These are phyloP conservation scores for Trifolium fragiferum DNA, from an alignment of 306 rosid genomes.

Conservation along the genomic window DNA sequence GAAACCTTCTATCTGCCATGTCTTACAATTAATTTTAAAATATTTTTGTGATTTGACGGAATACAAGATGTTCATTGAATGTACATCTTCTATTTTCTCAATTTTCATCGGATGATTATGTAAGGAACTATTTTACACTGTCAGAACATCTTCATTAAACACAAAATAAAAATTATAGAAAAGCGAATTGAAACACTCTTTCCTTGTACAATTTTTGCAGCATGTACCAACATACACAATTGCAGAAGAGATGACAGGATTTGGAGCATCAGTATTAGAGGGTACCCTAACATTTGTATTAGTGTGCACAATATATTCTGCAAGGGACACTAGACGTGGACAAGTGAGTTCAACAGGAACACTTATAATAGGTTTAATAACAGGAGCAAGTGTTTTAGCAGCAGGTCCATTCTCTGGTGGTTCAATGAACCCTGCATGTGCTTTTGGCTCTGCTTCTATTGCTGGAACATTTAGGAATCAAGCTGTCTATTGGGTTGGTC, in stretches of 20 bases:
- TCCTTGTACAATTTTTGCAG: conserved; percentile 40
- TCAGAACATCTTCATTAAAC: too few relatives aligned
- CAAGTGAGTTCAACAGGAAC: conserved; percentile 57
- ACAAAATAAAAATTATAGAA: too few relatives aligned
- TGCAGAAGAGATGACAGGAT: conserved; percentile 87
- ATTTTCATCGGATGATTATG: too few relatives aligned
- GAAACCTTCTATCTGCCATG: too few relatives aligned
- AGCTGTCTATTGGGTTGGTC: conserved; percentile 95
- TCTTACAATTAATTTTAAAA: too few relatives aligned
- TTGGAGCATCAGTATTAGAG: conserved; percentile 87
- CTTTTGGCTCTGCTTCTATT: conserved; percentile 75
- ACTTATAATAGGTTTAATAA: conserved; percentile 64
- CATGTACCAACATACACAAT: conserved; percentile 67
- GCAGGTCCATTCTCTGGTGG: conserved; percentile 90
- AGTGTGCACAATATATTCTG: conserved; percentile 77
- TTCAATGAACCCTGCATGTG: conserved; percentile 87
- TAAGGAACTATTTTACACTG: too few relatives aligned
- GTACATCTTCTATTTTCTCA: too few relatives aligned
- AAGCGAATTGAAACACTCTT: too few relatives aligned
- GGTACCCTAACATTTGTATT: conserved; percentile 71
- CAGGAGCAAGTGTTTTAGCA: conserved; percentile 72
- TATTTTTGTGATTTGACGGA: too few relatives aligned
- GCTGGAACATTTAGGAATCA: conserved; percentile 83
- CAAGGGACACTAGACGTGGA: conserved; percentile 70
- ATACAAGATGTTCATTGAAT: too few relatives aligned